Conservation (phyloP, 805 yeast species). For the Metschnikowia kunwiensis region DNA sequence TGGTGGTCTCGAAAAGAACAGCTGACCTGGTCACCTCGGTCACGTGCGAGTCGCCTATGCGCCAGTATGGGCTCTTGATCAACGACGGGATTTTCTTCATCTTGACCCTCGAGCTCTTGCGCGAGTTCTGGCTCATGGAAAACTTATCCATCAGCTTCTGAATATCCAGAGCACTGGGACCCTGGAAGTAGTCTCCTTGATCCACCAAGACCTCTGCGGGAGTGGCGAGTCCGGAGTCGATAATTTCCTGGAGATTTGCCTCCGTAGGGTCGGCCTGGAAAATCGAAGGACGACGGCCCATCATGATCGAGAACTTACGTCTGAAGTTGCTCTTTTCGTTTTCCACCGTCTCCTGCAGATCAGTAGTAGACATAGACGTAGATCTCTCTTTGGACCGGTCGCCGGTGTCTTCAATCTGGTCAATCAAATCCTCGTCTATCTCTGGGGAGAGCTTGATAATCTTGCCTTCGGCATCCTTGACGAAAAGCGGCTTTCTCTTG, state of each 20-base stretch:
- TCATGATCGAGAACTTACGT: slow-evolving; percentile 34
- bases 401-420: slow-evolving; percentile 3
- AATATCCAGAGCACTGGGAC: slow-evolving; percentile 17
- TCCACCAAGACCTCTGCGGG: slow-evolving; percentile 42
- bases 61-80: slow-evolving; percentile 70
- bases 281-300: slow-evolving; percentile 42
- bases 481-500: slow-evolving; percentile 66
- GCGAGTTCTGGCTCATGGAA: slow-evolving; percentile 11
- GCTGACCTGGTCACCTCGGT: slow-evolving; percentile 56
- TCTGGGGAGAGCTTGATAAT: slow-evolving; percentile 42
- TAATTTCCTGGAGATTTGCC: slow-evolving; percentile 36
- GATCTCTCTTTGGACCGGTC: slow-evolving; percentile 4
- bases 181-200: slow-evolving; percentile 28
- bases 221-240: slow-evolving; percentile 38
- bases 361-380: slow-evolving; percentile 15
- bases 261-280: slow-evolving; percentile 38
- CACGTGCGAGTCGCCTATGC: slow-evolving; percentile 73
- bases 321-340: slow-evolving; percentile 31
- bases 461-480: slow-evolving; percentile 41
- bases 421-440: slow-evolving; percentile 24
- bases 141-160: slow-evolving; percentile 15
- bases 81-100: slow-evolving; percentile 55
- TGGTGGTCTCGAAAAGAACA: slow-evolving; percentile 64
- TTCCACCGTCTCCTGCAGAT: slow-evolving; percentile 13
- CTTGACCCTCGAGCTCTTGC: slow-evolving; percentile 26